These are phyloP conservation scores for Viola odorata DNA, from an alignment of 345 rosid species.

Conservation along the genomic window DNA sequence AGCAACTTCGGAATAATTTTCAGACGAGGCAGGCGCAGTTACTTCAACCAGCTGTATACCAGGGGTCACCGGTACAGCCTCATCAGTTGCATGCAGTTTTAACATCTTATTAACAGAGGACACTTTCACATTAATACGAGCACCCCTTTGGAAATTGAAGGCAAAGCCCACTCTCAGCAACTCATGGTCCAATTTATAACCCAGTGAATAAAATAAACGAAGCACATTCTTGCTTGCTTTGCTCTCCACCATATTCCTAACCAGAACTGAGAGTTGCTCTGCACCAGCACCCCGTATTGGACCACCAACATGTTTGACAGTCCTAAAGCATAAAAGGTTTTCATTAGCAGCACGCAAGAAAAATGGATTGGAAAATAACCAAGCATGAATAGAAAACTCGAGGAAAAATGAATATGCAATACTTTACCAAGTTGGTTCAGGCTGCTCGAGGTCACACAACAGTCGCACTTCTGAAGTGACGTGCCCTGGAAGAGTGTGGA, in stretches of 20 bases:
- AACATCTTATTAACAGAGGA: constrained; percentile 82
- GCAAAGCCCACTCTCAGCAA: constrained; percentile 81
- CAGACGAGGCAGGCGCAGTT: constrained; percentile 86
- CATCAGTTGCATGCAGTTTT: constrained; percentile 78
- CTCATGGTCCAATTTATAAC: constrained; percentile 92
- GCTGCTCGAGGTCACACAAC: constrained; percentile 83
- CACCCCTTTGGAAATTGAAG: constrained; percentile 80
- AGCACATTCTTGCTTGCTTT: constrained; percentile 95
- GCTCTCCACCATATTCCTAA: constrained; percentile 78
- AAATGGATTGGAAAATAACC: not conserved
- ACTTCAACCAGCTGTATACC: constrained; percentile 98
- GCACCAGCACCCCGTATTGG: constrained; percentile 90
- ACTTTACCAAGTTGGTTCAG: constrained; percentile 75
- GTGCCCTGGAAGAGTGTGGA: constrained; percentile 35
- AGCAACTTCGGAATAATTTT: constrained; percentile 73
- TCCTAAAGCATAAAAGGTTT: constrained; percentile 36
- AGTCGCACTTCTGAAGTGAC: constrained; percentile 75
- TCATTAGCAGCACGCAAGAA: not conserved
- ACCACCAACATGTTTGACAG: constrained; percentile 89
- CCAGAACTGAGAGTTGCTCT: constrained; percentile 81
- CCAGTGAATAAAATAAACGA: constrained; percentile 66
- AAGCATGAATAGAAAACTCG: not conserved
- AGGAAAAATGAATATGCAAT: not conserved
- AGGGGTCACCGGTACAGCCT: constrained; percentile 85
- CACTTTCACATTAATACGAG: constrained; percentile 66